Evolutionary conservation across 1,284 basidiomycete genomes (phyloP).

Genomic region (Bondarzewia mesenterica): DNA sequence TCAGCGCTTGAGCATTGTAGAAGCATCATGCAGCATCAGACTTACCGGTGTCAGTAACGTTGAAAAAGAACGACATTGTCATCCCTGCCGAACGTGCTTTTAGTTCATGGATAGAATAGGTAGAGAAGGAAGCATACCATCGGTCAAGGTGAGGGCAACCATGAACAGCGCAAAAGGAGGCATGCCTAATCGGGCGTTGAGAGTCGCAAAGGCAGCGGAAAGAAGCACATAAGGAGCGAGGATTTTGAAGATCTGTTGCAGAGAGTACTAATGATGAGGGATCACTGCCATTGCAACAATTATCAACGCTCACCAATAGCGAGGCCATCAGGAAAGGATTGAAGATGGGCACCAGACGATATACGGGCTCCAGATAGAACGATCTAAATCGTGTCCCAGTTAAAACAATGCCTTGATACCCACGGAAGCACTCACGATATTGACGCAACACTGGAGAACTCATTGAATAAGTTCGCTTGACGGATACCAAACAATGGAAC

Average conservation of each 20-base stretch:
- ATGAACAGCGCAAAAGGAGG: conserved; percentile 75
- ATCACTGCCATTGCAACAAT: conserved; percentile 27
- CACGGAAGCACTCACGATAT: conserved; percentile 54
- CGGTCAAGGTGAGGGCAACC: conserved; percentile 65
- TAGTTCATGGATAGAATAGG: conserved; percentile 7
- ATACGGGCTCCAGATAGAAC: conserved; percentile 87
- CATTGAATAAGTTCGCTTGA: conserved; percentile 3
- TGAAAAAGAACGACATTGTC: conserved; percentile 81
- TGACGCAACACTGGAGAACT: conserved; percentile 65
- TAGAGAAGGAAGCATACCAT: conserved; percentile 37
- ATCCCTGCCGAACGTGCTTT: conserved; percentile 37
- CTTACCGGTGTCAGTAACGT: conserved; percentile 71
- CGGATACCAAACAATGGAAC: conserved; percentile 21
- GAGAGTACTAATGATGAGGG: conserved; percentile 80
- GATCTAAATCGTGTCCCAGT: conserved; percentile 36
- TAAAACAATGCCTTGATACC: background rate
- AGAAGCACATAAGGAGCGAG: conserved; percentile 75
- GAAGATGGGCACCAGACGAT: conserved; percentile 82
- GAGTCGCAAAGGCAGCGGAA: conserved; percentile 56
- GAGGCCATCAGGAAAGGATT: conserved; percentile 81
- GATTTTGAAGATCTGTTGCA: conserved; percentile 75
- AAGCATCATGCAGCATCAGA: background rate
- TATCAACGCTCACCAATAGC: conserved; percentile 51
- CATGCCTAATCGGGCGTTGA: conserved; percentile 58
- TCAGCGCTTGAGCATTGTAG: background rate